Evolutionary conservation across 495 filamentous ascomycete species (phyloP), one percentile per base, ranked within the genome.

Genomic region (Mycothermus thermophilus): DNA sequence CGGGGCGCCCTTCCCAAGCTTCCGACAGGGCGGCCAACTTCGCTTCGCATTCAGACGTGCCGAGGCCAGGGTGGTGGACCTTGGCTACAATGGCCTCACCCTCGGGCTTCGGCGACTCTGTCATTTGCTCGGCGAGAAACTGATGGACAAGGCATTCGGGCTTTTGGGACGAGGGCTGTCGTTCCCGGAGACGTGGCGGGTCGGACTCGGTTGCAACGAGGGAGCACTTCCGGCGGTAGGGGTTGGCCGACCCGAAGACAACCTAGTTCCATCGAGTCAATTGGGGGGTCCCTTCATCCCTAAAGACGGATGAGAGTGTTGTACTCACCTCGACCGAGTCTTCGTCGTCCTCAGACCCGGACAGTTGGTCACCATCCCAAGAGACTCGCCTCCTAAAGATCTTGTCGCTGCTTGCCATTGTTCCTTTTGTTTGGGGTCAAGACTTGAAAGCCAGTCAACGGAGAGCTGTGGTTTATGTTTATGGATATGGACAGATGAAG

Each of bases 211-310:
- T 60, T n/a, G 69, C 57, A 7, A 82, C 79, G 21, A 93, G 65
- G 26, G 86, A 94, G 38, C 84, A 84, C 61, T 86, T 87, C 44
- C 86, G 77, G 18, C 86, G 80, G 47, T 80, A 79, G n/a, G 66
- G 72, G 44, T 61, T 79, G 21, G 77, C 66, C 4, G 68, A 52
- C 43, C 78, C 75, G 57, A 93, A 84, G 32, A 79, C 64, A 21
- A 93, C 82, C 80, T 93, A 40, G n/a, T n/a, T n/a, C 7, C 13
- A 30, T 38, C 39, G 24, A 41, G 34, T 40, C 4, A 25, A 26
- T 13, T 22, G 29, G 22, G 17, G 18, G 15, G 21, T 26, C 11
- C 27, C 12, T 23, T 14, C 5, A 33, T 30, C 16, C 9, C 19
- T 8, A 33, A 19, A 2, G 19, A 30, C 11, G 10, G 37, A n/a